Percentiles rank a stretch among this genome's conserved stretches.
Conservation (phyloP, 2,329 filamentous ascomycete species). For the Fusarium nygamai region DNA sequence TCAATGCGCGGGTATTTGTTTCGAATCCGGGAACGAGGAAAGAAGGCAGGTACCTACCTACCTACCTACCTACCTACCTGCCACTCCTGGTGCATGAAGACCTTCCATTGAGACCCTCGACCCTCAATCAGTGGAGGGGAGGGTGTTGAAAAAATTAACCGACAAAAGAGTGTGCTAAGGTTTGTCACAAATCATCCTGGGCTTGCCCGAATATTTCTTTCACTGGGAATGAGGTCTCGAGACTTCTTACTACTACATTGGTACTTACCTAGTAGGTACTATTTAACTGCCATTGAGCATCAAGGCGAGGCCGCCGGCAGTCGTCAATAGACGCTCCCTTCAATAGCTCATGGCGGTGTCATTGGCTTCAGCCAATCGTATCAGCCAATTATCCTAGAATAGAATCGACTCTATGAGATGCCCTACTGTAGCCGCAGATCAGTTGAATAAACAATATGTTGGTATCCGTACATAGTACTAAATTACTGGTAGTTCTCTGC, state of each 20-base stretch:
- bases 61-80: background rate
- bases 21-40: constrained; percentile 31
- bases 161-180: background rate
- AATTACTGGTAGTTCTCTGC: background rate
- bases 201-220: background rate
- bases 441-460: background rate
- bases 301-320: background rate
- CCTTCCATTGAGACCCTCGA: background rate
- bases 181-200: background rate
- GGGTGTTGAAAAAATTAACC: background rate
- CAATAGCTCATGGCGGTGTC: background rate
- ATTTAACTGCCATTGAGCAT: background rate
- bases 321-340: background rate
- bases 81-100: background rate
- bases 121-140: background rate
- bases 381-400: background rate
- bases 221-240: background rate
- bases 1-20: constrained; percentile 27
- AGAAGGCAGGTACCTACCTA: background rate
- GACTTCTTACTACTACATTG: background rate
- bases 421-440: background rate
- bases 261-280: background rate
- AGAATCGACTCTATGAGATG: background rate
- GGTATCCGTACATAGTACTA: no score
- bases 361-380: constrained; percentile 14